These are phyloP conservation scores for Cicer bijugum DNA, from an alignment of 306 rosid genomes.

Conservation along the genomic window DNA sequence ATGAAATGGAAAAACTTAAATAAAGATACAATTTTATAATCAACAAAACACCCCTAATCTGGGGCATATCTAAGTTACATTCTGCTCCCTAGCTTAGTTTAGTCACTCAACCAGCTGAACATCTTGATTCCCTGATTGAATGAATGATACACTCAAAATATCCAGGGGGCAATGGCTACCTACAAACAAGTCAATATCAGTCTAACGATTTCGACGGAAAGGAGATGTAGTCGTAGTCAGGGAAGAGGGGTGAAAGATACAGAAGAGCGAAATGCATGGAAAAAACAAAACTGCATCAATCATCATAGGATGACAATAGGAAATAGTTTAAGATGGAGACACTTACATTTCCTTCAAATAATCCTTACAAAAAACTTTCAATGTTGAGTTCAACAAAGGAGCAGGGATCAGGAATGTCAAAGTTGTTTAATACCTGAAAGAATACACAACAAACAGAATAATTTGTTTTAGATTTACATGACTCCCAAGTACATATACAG, in stretches of 20 bases:
- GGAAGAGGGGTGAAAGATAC: neutral
- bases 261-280: slow-evolving; percentile 7
- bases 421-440: slow-evolving; percentile 80
- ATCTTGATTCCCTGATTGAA: slow-evolving; percentile 34
- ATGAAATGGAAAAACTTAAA: neutral
- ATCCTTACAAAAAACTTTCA: slow-evolving; percentile 63
- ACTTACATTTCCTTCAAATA: slow-evolving; percentile 51
- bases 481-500: slow-evolving; percentile 1
- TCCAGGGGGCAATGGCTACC: slow-evolving; percentile 27
- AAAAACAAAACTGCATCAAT: slow-evolving; percentile 8
- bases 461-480: slow-evolving; percentile 4
- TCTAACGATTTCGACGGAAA: neutral
- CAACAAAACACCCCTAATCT: slow-evolving; percentile 35
- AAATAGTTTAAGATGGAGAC: slow-evolving; percentile 32
- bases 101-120: slow-evolving; percentile 30
- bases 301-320: slow-evolving; percentile 2
- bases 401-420: slow-evolving; percentile 92
- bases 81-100: slow-evolving; percentile 22
- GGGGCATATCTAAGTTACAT: slow-evolving; percentile 38
- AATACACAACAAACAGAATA: slow-evolving; percentile 28
- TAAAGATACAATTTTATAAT: slow-evolving; percentile 1
- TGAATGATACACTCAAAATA: slow-evolving; percentile 6
- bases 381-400: slow-evolving; percentile 78
- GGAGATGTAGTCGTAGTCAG: neutral
- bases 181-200: slow-evolving; percentile 29